phyloP scores from a whole-genome alignment of 2,329 filamentous ascomycete species.

The Dactylellina cionopaga region DNA sequence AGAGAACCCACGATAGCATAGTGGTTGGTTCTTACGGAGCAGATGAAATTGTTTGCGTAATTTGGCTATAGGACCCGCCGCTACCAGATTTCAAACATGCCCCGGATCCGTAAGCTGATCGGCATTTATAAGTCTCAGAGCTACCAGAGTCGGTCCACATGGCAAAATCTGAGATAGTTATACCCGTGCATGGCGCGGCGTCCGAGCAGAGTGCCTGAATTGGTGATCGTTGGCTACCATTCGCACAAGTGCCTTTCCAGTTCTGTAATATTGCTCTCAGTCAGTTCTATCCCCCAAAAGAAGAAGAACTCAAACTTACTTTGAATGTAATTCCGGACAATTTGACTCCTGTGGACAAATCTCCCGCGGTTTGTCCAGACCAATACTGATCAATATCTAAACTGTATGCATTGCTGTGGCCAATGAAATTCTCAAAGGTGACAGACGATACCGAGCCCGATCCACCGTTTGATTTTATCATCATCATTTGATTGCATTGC shows the following conservation, averaged over 20 bases:
- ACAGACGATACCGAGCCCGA: conserved; percentile 39
- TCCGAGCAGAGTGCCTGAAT: conserved; percentile 50
- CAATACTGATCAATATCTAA: conserved; percentile 52
- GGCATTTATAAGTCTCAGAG: not conserved
- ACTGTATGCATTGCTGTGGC: conserved; percentile 49
- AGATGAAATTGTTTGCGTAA: not conserved
- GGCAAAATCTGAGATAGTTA: conserved; percentile 44
- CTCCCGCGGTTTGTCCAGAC: not conserved
- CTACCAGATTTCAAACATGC: not conserved
- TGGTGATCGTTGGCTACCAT: conserved; percentile 42
- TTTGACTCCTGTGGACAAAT: not conserved
- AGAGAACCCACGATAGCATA: no score
- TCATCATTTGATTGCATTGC: conserved; percentile 53
- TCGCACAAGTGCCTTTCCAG: conserved; percentile 53
- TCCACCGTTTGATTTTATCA: conserved; percentile 52
- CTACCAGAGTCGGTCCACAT: conserved; percentile 47
- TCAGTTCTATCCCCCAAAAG: conserved; percentile 55
- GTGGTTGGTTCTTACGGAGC: not conserved
- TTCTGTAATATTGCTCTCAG: conserved; percentile 55
- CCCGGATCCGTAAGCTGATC: not conserved
- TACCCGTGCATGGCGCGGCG: conserved; percentile 44
- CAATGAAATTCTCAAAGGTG: conserved; percentile 51
- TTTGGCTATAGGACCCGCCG: not conserved
- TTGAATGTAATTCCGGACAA: conserved; percentile 27
- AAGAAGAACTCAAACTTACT: conserved; percentile 55